These are phyloP conservation scores for Panellus pusillus DNA, from an alignment of 768 basidiomycete genomes.

Conservation along the genomic window DNA sequence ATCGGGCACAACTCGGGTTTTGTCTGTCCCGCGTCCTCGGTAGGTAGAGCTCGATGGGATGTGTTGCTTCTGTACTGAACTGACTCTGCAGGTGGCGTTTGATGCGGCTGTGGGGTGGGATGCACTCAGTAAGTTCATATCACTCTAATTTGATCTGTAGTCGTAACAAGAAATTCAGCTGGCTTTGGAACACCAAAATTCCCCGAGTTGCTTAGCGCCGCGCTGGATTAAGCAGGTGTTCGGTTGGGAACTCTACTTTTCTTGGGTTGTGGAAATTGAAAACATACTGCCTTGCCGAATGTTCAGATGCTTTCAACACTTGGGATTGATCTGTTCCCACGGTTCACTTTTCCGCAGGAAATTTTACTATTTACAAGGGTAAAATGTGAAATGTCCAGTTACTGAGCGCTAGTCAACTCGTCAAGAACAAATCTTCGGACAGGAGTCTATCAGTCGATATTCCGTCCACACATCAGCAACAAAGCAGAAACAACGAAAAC, in stretches of 20 bases:
- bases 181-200: constrained; percentile 2
- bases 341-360: too few relatives aligned
- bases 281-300: too few relatives aligned
- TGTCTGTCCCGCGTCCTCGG: neutral
- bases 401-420: too few relatives aligned
- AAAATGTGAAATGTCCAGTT: too few relatives aligned
- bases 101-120: constrained; percentile 8
- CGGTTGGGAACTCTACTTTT: too few relatives aligned
- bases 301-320: too few relatives aligned
- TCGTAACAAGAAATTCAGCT: neutral
- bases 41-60: neutral
- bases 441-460: constrained; percentile 9
- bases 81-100: neutral
- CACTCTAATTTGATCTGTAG: neutral
- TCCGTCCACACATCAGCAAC: constrained; percentile 17
- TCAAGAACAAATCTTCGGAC: too few relatives aligned
- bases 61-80: neutral
- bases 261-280: too few relatives aligned
- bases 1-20: constrained; percentile 1
- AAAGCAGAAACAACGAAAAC: constrained; percentile 10
- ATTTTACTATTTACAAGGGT: too few relatives aligned
- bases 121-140: neutral
- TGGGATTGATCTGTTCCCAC: too few relatives aligned
- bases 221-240: neutral
- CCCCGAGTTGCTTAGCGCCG: neutral